Evolutionary conservation across 139 green algal genomes (phyloP), one percentile per base, ranked within the genome.

Genomic region (Zygnema cylindricum): DNA sequence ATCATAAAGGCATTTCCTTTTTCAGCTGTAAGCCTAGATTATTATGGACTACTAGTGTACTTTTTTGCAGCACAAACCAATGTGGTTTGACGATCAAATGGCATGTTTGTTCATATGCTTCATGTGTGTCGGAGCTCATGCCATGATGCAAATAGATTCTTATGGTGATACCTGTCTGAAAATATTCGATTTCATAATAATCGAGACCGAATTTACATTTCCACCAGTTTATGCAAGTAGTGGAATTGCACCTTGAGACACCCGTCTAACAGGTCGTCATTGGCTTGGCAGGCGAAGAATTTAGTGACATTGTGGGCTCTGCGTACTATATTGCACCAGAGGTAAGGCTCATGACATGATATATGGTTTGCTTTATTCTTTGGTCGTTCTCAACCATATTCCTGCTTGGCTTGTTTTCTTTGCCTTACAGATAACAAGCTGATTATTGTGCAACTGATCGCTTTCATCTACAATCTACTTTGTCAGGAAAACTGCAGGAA

Each of bases 321-420:
- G 95, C 97, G 22, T 99, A 98, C 90, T 99, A 99, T 90, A 95
- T 99, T 54, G 96, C 96, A 0, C 96, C 95, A n/a, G 96, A 88
- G 82, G 78, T 85, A 63, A n/a, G n/a, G n/a, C n/a, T n/a, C n/a
- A n/a, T n/a, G n/a, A n/a, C 49, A 63, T 16, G 16, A 63, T 63
- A 16, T 7, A 63, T 16, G 7, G 16, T 63, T 16, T 7, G 7
- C 49, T 16, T 63, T 63, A 25, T 63, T 7, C 7, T 7, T 25
- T 63, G 49, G 49, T 25, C 49, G 16, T 16, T 63, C 7, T 63
- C 16, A 7, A 63, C 7, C 49, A 63, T 25, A 63, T 25, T 25
- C 49, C 7, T 63, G 7, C 7, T 25, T 25, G 49, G 49, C 49
- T 63, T 63, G 49, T 16, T 63, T 63, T 16, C 16, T 16, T 25